These are phyloP conservation scores for Phytophthora citricola DNA, from an alignment of 352 stramenopile genomes.

Conservation along the genomic window DNA sequence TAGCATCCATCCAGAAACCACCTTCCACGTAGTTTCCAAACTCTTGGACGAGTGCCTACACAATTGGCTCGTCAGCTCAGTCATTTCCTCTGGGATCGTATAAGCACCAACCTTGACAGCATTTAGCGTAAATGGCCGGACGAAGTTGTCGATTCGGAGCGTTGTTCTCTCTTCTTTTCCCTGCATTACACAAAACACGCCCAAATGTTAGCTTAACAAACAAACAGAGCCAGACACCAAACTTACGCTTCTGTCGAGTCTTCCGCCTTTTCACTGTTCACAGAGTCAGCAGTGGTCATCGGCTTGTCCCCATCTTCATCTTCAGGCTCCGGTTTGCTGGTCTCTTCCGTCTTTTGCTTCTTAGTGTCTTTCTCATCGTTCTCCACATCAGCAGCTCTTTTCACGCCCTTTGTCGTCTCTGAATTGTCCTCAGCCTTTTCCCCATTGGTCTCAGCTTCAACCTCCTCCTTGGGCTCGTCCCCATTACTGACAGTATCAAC, in stretches of 20 bases:
- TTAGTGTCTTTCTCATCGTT: constrained; percentile 22
- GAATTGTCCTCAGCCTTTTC: constrained; percentile 1
- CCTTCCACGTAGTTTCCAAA: constrained; percentile 62
- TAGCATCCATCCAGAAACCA: constrained; percentile 89
- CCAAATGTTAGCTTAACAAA: too few relatives aligned
- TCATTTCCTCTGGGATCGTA: neutral
- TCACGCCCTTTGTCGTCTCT: constrained; percentile 4
- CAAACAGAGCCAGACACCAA: neutral
- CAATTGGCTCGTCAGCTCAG: constrained; percentile 2
- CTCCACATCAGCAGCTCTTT: constrained; percentile 16
- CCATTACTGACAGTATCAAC: neutral
- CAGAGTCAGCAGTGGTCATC: constrained; percentile 2
- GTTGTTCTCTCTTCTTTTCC: constrained; percentile 19
- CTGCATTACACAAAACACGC: constrained; percentile 3
- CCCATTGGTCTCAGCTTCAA: neutral
- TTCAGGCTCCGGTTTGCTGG: constrained; percentile 19
- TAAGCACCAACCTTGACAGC: constrained; percentile 62
- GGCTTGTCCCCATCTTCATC: constrained; percentile 24
- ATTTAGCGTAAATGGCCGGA: constrained; percentile 77
- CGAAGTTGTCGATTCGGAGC: constrained; percentile 79
- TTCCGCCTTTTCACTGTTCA: constrained; percentile 2
- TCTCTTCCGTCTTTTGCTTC: constrained; percentile 19
- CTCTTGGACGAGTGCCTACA: constrained; percentile 64
- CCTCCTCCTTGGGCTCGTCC: constrained; percentile 3
- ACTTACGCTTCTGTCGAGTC: neutral